Evolutionary conservation across 2,329 filamentous ascomycete genomes (phyloP).

Genomic region (Monosporascus cannonballus): DNA sequence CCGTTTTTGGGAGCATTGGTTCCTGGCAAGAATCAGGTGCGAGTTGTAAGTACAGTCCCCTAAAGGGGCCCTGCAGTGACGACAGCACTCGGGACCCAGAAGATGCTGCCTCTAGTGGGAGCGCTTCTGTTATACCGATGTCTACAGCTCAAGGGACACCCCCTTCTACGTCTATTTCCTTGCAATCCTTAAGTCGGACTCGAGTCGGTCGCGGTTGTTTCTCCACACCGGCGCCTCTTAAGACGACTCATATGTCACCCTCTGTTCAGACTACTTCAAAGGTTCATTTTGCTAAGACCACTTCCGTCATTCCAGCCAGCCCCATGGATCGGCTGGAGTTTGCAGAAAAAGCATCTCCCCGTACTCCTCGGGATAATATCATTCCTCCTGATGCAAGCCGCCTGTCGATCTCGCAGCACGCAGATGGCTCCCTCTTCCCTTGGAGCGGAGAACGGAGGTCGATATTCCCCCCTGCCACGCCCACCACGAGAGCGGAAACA

Average conservation of each 20-base stretch:
- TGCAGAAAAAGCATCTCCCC: conserved; percentile 51
- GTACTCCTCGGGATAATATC: conserved; percentile 71
- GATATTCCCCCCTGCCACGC: conserved; percentile 70
- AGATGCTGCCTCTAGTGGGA: conserved; percentile 12
- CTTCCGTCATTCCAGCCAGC: conserved; percentile 49
- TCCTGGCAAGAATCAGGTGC: conserved; percentile 17
- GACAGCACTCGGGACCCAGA: conserved; percentile 5
- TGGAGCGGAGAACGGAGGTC: conserved; percentile 24
- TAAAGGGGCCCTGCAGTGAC: conserved; percentile 14
- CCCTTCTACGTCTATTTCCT: conserved; percentile 27
- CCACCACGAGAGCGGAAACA: conserved; percentile 59
- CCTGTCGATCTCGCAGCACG: conserved; percentile 69
- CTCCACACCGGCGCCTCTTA: conserved; percentile 29
- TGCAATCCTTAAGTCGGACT: conserved; percentile 33
- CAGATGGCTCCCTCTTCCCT: conserved; percentile 32
- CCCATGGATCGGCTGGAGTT: conserved; percentile 52
- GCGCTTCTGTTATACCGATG: conserved; percentile 22
- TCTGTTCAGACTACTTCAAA: conserved; percentile 28
- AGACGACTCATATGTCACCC: conserved; percentile 14
- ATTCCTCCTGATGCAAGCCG: conserved; percentile 74
- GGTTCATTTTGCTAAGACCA: conserved; percentile 46
- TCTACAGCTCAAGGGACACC: conserved; percentile 26
- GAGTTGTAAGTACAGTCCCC: conserved; percentile 37
- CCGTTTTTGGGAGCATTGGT: conserved; percentile 28
- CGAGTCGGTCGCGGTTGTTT: conserved; percentile 26